phyloP scores from a whole-genome alignment of 306 rosid species.

The Geum urbanum region DNA sequence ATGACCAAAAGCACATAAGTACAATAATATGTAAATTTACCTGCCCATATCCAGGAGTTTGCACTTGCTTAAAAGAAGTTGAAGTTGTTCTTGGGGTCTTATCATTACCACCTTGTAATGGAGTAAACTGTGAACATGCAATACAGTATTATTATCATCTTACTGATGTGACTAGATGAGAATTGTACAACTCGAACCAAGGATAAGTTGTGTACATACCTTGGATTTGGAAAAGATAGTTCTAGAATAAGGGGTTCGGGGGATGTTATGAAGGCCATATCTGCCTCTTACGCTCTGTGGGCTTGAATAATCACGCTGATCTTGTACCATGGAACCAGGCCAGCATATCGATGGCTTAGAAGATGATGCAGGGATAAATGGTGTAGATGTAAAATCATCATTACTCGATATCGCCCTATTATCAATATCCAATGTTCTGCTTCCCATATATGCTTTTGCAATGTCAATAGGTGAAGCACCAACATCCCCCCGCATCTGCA shows the following conservation, averaged over 20 bases:
- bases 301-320: constrained; percentile 45
- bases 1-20: background rate
- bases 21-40: constrained; percentile 33
- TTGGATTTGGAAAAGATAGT: constrained; percentile 67
- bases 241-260: constrained; percentile 88
- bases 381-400: constrained; percentile 40
- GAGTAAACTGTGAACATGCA: constrained; percentile 40
- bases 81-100: constrained; percentile 29
- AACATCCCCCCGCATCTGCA: constrained; percentile 56
- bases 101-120: constrained; percentile 37
- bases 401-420: constrained; percentile 36
- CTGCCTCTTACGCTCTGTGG: constrained; percentile 64
- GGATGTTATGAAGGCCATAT: constrained; percentile 59
- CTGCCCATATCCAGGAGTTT: constrained; percentile 44
- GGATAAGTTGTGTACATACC: constrained; percentile 38
- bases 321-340: constrained; percentile 80
- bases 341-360: constrained; percentile 58
- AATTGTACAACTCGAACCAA: constrained; percentile 20
- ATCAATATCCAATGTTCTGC: constrained; percentile 51
- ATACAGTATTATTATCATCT: constrained; percentile 9
- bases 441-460: constrained; percentile 88
- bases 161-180: background rate
- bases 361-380: constrained; percentile 45
- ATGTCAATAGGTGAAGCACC: constrained; percentile 78
- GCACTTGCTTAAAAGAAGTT: constrained; percentile 42